These are phyloP conservation scores for Boletus tomentosulus DNA, from an alignment of 768 basidiomycete genomes.

Conservation along the genomic window DNA sequence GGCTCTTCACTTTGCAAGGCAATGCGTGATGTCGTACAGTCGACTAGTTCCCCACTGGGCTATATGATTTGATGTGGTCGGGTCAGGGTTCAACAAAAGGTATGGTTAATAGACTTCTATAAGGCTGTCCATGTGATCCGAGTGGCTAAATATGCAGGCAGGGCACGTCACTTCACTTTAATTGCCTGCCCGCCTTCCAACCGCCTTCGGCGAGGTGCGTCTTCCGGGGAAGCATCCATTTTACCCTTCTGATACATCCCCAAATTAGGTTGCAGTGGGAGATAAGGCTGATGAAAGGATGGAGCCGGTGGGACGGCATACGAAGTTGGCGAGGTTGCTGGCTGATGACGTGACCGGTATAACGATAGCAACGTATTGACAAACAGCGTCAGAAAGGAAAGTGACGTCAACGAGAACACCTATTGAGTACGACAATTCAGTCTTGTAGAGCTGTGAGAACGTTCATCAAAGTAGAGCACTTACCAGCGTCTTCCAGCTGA, in stretches of 20 bases:
- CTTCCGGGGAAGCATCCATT: constrained; percentile 31
- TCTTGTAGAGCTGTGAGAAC: constrained; percentile 14
- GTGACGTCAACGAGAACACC: constrained; percentile 72
- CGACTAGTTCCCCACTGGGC: constrained; percentile 20
- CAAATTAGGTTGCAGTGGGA: constrained; percentile 47
- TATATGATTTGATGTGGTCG: constrained; percentile 21
- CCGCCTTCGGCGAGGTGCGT: constrained; percentile 49
- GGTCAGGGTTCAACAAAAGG: constrained; percentile 14
- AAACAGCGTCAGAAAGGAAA: constrained; percentile 74
- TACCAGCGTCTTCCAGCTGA: constrained; percentile 96
- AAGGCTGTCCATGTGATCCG: constrained; percentile 24
- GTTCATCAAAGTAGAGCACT: constrained; percentile 29
- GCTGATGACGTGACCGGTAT: constrained; percentile 65
- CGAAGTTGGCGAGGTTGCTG: constrained; percentile 36
- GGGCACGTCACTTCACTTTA: constrained; percentile 46
- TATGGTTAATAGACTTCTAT: constrained; percentile 23
- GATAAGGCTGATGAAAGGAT: constrained; percentile 47
- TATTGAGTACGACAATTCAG: constrained; percentile 28
- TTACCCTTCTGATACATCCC: constrained; percentile 41
- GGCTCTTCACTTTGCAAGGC: constrained; percentile 11
- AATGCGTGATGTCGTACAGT: constrained; percentile 3
- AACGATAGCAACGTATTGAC: constrained; percentile 76
- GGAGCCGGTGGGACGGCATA: constrained; percentile 38
- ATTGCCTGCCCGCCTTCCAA: constrained; percentile 51
- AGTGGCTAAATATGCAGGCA: constrained; percentile 18